phyloP scores from a whole-genome alignment of 768 basidiomycete genomes.

The Mycena metata region DNA sequence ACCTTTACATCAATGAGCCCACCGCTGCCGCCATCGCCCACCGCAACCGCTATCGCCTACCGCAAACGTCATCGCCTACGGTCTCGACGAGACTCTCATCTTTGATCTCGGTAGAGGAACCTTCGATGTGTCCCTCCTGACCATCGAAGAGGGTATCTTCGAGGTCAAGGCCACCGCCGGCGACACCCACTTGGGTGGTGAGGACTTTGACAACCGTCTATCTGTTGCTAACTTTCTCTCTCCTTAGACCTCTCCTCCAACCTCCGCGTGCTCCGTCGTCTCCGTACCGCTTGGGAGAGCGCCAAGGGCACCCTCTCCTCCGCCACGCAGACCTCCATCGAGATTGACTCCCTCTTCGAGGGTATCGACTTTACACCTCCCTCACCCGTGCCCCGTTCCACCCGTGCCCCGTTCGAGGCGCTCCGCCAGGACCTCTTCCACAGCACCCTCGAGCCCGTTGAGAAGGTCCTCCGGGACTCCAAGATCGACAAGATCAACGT shows the following conservation, averaged over 20 bases:
- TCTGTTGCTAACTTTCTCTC: slow-evolving; percentile 29
- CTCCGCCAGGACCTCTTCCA: slow-evolving; percentile 96
- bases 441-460: slow-evolving; percentile 93
- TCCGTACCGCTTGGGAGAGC: slow-evolving; percentile 97
- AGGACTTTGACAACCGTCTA: slow-evolving; percentile 94
- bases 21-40: no score
- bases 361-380: slow-evolving; percentile 98
- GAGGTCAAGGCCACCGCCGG: slow-evolving; percentile 98
- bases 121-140: slow-evolving; percentile 96
- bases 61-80: no score
- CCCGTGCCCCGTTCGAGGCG: slow-evolving; percentile 98
- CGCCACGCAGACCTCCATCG: slow-evolving; percentile 95
- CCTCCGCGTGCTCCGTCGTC: slow-evolving; percentile 95
- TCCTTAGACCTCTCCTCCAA: slow-evolving; percentile 88
- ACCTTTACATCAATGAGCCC: no score
- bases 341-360: slow-evolving; percentile 98
- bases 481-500: slow-evolving; percentile 98
- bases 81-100: slow-evolving; percentile 98
- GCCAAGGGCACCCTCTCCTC: slow-evolving; percentile 99
- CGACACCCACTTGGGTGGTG: slow-evolving; percentile 98
- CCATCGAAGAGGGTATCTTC: slow-evolving; percentile 97
- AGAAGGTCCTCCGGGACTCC: slow-evolving; percentile 97
- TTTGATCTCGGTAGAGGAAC: slow-evolving; percentile 99
- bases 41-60: slow-evolving; percentile 98
- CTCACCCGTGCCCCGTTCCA: no score